phyloP scores from a whole-genome alignment of 192 early-diverging fungal genomes.

The Funneliformis geosporum region DNA sequence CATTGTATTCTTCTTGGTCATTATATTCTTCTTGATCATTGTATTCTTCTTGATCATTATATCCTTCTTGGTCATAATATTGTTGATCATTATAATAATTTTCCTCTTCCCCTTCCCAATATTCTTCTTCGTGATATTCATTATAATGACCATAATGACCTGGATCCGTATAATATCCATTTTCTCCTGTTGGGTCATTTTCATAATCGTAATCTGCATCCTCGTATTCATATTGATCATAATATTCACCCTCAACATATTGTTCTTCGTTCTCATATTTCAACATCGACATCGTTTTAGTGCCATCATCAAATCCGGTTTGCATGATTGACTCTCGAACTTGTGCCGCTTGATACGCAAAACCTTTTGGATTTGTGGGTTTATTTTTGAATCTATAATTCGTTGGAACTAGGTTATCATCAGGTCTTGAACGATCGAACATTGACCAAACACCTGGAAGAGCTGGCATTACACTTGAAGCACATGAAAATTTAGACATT shows the following conservation, averaged over 20 bases:
- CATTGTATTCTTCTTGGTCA: background rate
- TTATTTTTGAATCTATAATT: conserved; percentile 4
- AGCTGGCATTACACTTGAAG: background rate
- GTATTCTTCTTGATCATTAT: too few relatives aligned
- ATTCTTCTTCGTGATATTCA: conserved; percentile 4
- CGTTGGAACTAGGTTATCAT: background rate
- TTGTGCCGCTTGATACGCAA: background rate
- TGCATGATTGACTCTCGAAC: background rate
- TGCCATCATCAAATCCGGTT: background rate
- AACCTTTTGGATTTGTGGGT: background rate
- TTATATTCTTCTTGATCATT: background rate
- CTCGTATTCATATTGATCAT: background rate
- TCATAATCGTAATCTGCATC: background rate
- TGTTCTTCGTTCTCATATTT: background rate
- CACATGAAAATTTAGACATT: background rate
- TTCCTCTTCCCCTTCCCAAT: background rate
- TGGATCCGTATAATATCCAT: background rate
- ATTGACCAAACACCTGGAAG: background rate
- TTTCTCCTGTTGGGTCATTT: background rate
- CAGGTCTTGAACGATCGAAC: background rate
- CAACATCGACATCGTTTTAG: background rate
- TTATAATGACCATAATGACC: background rate
- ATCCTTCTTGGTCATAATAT: background rate
- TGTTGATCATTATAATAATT: background rate
- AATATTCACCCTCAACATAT: background rate